A percentile compares a stretch with the other conserved stretches of the same genome.
Conservation (phyloP, 176 grass and related monocot genomes). For the Zoysia japonica region DNA sequence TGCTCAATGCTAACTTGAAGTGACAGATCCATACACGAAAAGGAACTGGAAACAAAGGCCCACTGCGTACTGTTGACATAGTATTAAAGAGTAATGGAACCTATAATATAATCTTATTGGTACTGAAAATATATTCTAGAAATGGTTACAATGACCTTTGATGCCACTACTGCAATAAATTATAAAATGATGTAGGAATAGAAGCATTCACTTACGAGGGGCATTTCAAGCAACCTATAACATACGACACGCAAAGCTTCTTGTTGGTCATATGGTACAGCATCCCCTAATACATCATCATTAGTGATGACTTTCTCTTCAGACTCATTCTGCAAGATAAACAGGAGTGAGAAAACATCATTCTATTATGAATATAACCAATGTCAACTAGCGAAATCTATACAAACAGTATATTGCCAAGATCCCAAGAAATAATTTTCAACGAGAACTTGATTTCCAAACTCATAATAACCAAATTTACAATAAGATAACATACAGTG, state of each 20-base stretch:
- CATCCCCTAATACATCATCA: constrained; percentile 86
- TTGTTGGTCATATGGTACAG: constrained; percentile 75
- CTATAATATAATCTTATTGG: neutral
- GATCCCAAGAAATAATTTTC: too few relatives aligned
- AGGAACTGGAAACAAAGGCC: neutral
- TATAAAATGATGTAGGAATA: neutral
- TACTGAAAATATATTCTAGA: neutral
- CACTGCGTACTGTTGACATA: neutral
- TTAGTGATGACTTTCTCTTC: constrained; percentile 78
- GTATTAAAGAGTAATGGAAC: neutral
- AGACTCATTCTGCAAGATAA: constrained; percentile 58
- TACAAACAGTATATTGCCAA: too few relatives aligned
- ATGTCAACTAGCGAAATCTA: neutral
- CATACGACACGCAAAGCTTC: constrained; percentile 64
- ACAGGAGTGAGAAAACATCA: constrained; percentile 19
- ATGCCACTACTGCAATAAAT: neutral
- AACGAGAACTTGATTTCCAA: too few relatives aligned
- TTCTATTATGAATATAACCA: neutral
- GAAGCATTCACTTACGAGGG: constrained; percentile 51
- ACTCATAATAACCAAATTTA: too few relatives aligned
- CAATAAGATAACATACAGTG: neutral
- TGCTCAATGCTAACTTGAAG: too few relatives aligned
- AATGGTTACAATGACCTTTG: too few relatives aligned
- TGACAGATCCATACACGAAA: neutral
- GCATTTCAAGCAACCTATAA: constrained; percentile 80